Base-by-base conservation (phyloP, 345 rosid genomes). In the Hibiscus tridactylites region DNA sequence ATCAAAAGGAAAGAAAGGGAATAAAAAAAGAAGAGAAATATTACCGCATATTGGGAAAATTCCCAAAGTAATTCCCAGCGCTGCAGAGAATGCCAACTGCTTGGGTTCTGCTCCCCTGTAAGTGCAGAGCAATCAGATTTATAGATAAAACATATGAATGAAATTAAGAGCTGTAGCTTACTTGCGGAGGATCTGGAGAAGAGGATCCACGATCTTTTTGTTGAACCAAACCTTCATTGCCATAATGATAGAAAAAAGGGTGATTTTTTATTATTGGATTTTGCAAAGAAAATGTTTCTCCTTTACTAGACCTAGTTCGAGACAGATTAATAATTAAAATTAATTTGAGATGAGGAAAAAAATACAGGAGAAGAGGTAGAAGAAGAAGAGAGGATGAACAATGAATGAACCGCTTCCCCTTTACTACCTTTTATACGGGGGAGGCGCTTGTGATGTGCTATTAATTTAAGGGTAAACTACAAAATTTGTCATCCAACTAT, bases 41-140 rank as follows among this genome's bases (percentile, higher is more conserved):
- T 54, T 73, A 90, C 98, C 98, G 49, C 97, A 91, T 53, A 94
- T 88, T 12, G 97, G 97, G 70, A 94, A 94, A 12, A 94, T 71
- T 76, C 97, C 97, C 64, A 94, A 47, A 42, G 97, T 87, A 71
- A 88, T 62, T n/a, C 98, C 98, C 68, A 91, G 77, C 73, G 98
- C 97, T 11, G 96, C 82, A 63, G 98, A 91, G 74, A 91, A 87
- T 1, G 97, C 97, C 77, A 94, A 71, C 79, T 86, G 93, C 86
- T 82, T 90, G n/a, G 98, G 97, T 79, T 91, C 98, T 65, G 90
- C 81, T 71, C 97, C 92, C 78, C 95, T 91, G 84, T 10, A 54
- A 57, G 33, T 24, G 61, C 15, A 24, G 24, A 28, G 0, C 16
- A 57, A 24, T 57, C 61, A 57, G 61, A 24, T 9, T 21, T 57